These are phyloP conservation scores for Hypoxylon sp. DNA, from an alignment of 2,329 filamentous ascomycete species.

Conservation along the genomic window DNA sequence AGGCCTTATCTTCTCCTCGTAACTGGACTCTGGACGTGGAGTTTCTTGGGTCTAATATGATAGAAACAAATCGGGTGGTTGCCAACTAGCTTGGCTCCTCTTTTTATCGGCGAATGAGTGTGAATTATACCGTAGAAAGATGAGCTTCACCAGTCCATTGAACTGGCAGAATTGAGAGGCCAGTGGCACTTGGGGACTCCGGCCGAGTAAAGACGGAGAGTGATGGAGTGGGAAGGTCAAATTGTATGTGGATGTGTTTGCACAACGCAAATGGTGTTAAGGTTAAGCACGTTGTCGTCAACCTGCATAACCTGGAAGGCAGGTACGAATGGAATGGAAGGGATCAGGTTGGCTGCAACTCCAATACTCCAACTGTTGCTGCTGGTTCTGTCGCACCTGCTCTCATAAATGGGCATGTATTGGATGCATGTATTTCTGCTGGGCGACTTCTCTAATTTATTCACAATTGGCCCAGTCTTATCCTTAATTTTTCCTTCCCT, in stretches of 20 bases:
- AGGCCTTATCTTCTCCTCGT: slow-evolving; percentile 25
- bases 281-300: slow-evolving; percentile 40
- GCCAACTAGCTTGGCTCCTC: slow-evolving; percentile 27
- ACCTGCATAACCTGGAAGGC: slow-evolving; percentile 28
- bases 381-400: slow-evolving; percentile 15
- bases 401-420: background rate
- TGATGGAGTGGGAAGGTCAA: slow-evolving; percentile 5
- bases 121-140: slow-evolving; percentile 14
- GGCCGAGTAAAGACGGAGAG: slow-evolving; percentile 6
- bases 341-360: slow-evolving; percentile 9
- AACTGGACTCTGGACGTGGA: slow-evolving; percentile 17
- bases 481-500: background rate
- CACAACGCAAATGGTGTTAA: slow-evolving; percentile 13
- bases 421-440: background rate
- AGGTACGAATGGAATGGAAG: slow-evolving; percentile 25
- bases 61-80: slow-evolving; percentile 28
- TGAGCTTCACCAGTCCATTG: slow-evolving; percentile 6
- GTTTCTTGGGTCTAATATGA: slow-evolving; percentile 26
- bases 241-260: slow-evolving; percentile 23
- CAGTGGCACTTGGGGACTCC: slow-evolving; percentile 17
- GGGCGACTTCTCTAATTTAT: slow-evolving; percentile 13
- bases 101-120: slow-evolving; percentile 19
- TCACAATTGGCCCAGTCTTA: slow-evolving; percentile 14
- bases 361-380: too few relatives aligned
- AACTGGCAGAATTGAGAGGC: slow-evolving; percentile 4